Conservation (phyloP, 768 basidiomycete genomes). For the Russula ochroleuca region DNA sequence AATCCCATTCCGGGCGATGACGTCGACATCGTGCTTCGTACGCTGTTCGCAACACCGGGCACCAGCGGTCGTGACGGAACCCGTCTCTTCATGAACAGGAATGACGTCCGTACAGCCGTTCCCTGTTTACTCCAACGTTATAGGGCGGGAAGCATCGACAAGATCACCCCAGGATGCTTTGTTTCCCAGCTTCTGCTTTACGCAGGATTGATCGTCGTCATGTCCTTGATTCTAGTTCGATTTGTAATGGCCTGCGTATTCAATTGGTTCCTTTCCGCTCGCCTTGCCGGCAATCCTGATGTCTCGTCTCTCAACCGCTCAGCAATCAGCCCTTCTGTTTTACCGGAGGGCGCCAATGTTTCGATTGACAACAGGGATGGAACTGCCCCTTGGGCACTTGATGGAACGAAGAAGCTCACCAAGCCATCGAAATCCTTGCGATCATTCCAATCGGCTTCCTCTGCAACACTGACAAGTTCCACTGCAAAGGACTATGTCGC, state of each 20-base stretch:
- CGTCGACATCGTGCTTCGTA: conserved; percentile 81
- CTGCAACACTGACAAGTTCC: conserved; percentile 50
- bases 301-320: conserved; percentile 68
- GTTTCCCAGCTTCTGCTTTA: conserved; percentile 87
- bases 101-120: conserved; percentile 60
- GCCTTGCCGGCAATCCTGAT: conserved; percentile 73
- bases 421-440: conserved; percentile 48
- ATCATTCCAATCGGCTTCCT: conserved; percentile 49
- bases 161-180: conserved; percentile 94
- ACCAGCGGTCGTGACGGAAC: conserved; percentile 85
- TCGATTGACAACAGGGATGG: conserved; percentile 89
- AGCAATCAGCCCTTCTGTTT: conserved; percentile 90
- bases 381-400: conserved; percentile 87
- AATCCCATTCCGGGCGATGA: conserved; percentile 62
- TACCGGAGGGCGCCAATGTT: conserved; percentile 94
- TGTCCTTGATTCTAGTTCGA: conserved; percentile 83
- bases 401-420: conserved; percentile 47
- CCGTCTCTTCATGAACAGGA: conserved; percentile 72
- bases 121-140: conserved; percentile 84
- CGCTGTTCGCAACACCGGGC: conserved; percentile 49
- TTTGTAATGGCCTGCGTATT: conserved; percentile 96
- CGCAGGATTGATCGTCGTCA: conserved; percentile 83
- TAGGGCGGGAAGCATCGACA: conserved; percentile 92
- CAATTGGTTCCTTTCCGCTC: conserved; percentile 90
- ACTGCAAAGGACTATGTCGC: conserved; percentile 36